A percentile compares a stretch with the other conserved stretches of the same genome.
These are phyloP conservation scores for Cryptococcus deneoformans DNA, from an alignment of 1,284 basidiomycete genomes.

Conservation along the genomic window DNA sequence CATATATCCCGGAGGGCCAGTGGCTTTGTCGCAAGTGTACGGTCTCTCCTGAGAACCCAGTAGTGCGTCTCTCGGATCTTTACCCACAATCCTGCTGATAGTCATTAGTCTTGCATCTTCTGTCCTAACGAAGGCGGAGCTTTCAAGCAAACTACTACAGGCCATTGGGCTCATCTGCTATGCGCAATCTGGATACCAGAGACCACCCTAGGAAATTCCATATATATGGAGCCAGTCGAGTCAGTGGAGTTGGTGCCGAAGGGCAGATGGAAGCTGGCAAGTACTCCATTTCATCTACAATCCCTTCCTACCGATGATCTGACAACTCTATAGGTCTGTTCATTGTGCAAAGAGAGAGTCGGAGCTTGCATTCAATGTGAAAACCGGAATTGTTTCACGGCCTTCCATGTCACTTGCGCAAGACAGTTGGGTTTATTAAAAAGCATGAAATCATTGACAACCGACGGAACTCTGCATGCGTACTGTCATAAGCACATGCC, in stretches of 20 bases:
- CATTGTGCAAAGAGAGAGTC: conserved; percentile 72
- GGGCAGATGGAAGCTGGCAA: conserved; percentile 87
- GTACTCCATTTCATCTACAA: conserved; percentile 36
- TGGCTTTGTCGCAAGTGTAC: conserved; percentile 99
- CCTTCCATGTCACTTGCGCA: conserved; percentile 95
- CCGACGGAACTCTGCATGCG: conserved; percentile 58
- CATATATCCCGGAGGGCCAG: conserved; percentile 99
- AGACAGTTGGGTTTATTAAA: conserved; percentile 75
- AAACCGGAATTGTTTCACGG: conserved; percentile 84
- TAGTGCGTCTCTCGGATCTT: conserved; percentile 57
- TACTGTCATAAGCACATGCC: conserved; percentile 88
- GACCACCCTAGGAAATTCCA: conserved; percentile 87
- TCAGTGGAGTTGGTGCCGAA: conserved; percentile 86
- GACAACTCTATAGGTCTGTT: conserved; percentile 62
- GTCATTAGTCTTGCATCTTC: conserved; percentile 73
- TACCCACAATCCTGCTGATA: background rate
- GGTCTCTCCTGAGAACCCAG: conserved; percentile 93
- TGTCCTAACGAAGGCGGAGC: conserved; percentile 97
- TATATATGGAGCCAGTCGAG: conserved; percentile 98
- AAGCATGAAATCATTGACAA: conserved; percentile 75
- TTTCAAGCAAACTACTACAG: conserved; percentile 93
- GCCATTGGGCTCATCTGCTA: conserved; percentile 94
- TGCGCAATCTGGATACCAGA: conserved; percentile 99
- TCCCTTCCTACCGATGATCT: background rate
- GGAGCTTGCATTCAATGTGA: conserved; percentile 98